These are phyloP conservation scores for Colletotrichum paranaense DNA, from an alignment of 2,329 filamentous ascomycete species.

Conservation along the genomic window DNA sequence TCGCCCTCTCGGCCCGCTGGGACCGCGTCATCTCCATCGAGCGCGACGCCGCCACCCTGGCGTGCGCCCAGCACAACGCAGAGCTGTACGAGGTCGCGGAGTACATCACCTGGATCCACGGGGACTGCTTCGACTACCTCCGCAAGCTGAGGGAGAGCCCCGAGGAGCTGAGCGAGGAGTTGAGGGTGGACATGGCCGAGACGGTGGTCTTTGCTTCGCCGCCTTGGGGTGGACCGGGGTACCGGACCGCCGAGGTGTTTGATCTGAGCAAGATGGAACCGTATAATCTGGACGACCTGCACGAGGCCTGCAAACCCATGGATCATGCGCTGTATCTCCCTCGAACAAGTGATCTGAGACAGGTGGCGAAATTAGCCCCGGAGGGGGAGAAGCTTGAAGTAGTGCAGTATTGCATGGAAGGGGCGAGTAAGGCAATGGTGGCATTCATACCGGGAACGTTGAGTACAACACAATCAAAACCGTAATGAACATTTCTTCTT, in stretches of 20 bases:
- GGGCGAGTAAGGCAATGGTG: constrained; percentile 86
- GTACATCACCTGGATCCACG: constrained; percentile 85
- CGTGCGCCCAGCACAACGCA: constrained; percentile 94
- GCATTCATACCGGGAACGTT: constrained; percentile 63
- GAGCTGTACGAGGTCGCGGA: constrained; percentile 81
- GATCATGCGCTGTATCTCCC: constrained; percentile 84
- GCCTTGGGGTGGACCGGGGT: constrained; percentile 70
- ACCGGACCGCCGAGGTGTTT: constrained; percentile 75
- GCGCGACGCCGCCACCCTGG: constrained; percentile 80
- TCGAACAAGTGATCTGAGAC: constrained; percentile 83
- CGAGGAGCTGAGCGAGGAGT: constrained; percentile 48
- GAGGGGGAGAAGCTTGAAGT: constrained; percentile 72
- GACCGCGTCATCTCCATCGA: constrained; percentile 89
- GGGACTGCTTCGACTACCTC: constrained; percentile 85
- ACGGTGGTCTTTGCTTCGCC: constrained; percentile 68
- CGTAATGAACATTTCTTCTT: background rate
- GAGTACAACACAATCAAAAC: background rate
- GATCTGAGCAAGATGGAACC: constrained; percentile 89
- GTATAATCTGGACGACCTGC: constrained; percentile 76
- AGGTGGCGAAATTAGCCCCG: constrained; percentile 73
- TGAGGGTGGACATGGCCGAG: constrained; percentile 53
- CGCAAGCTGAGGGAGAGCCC: constrained; percentile 53
- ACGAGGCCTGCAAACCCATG: constrained; percentile 69
- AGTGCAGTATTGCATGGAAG: constrained; percentile 91
- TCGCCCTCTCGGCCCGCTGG: constrained; percentile 85